Evolutionary conservation across 1,284 basidiomycete genomes (phyloP).

Genomic region (Tremellales sp.): DNA sequence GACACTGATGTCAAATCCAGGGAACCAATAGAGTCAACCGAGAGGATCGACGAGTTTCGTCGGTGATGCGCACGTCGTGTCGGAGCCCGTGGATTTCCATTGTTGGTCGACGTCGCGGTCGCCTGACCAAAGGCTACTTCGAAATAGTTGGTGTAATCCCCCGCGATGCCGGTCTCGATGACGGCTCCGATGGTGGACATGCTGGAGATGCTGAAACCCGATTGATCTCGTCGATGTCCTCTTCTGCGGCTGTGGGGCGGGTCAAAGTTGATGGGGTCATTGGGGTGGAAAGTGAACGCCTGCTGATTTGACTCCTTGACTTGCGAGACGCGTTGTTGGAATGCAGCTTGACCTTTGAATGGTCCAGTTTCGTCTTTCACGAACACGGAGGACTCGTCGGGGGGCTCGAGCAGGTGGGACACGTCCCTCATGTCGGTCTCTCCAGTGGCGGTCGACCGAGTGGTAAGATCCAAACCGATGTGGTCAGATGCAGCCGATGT

Average conservation of each 20-base stretch:
- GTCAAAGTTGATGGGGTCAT: background rate
- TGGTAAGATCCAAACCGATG: slow-evolving; percentile 3
- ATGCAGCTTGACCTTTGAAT: slow-evolving; percentile 37
- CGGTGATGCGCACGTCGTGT: slow-evolving; percentile 26
- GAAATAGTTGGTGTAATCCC: slow-evolving; percentile 70
- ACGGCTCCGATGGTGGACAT: slow-evolving; percentile 74
- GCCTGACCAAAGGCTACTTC: slow-evolving; percentile 50
- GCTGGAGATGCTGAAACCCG: slow-evolving; percentile 70
- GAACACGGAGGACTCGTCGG: too few species aligned
- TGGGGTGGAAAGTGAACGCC: background rate
- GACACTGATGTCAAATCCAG: slow-evolving; percentile 4
- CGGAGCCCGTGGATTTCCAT: slow-evolving; percentile 5
- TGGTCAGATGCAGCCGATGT: too few species aligned
- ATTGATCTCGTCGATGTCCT: slow-evolving; percentile 54
- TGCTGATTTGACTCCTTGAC: slow-evolving; percentile 3
- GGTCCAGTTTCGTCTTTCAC: slow-evolving; percentile 8
- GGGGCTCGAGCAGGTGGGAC: too few species aligned
- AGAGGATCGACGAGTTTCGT: slow-evolving; percentile 54
- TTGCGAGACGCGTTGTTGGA: slow-evolving; percentile 32
- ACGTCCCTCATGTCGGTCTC: too few species aligned
- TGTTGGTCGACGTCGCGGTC: background rate
- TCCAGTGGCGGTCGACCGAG: background rate
- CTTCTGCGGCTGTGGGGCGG: background rate
- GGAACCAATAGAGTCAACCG: slow-evolving; percentile 46
- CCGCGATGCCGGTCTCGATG: slow-evolving; percentile 59